Evolutionary conservation across 139 green algal genomes (phyloP), one percentile per base, ranked within the genome.

Genomic region (Pleodorina starrii): DNA sequence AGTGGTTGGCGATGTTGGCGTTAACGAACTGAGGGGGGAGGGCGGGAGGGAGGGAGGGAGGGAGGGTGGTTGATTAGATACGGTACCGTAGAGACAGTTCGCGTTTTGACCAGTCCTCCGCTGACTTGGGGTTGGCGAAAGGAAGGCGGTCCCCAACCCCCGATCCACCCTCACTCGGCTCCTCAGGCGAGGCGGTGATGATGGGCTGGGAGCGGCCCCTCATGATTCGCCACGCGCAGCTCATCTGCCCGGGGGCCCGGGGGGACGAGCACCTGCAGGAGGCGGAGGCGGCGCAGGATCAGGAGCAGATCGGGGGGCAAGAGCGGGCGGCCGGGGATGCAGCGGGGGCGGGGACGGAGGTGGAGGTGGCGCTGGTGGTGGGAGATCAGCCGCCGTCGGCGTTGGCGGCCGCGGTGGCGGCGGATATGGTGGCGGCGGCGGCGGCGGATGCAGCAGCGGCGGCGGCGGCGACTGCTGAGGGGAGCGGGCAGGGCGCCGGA

Each of bases 141-240:
- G n/a, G n/a, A n/a, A n/a, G n/a, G n/a, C n/a, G n/a, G n/a, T n/a
- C n/a, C n/a, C n/a, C n/a, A n/a, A n/a, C n/a, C n/a, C n/a, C n/a
- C n/a, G n/a, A n/a, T n/a, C n/a, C n/a, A n/a, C n/a, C n/a, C n/a
- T n/a, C 72, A 25, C 21, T 40, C 38, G 35, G 36, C 63, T n/a
- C 51, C 35, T 25, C 57, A 97, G 93, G 94, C 9, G 95, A 98
- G 44, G 98, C 94, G 1, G 98, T 99, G 32, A 99, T 99, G 98
- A 99, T 99, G 98, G 93, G 92, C 0, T 99, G 98, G 97, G 97
- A 99, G 90, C 72, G 90, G 14, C 96, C 97, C 1, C 93, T 99
- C 5, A 99, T 99, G 98, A 82, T 97, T 63, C 88, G 91, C 3
- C 98, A 99, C 90, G 97, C 97, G 2, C 92, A 96, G 48, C 88